Evolutionary conservation across 1,284 basidiomycete species (phyloP).

Genomic region (Sutorius eximius): DNA sequence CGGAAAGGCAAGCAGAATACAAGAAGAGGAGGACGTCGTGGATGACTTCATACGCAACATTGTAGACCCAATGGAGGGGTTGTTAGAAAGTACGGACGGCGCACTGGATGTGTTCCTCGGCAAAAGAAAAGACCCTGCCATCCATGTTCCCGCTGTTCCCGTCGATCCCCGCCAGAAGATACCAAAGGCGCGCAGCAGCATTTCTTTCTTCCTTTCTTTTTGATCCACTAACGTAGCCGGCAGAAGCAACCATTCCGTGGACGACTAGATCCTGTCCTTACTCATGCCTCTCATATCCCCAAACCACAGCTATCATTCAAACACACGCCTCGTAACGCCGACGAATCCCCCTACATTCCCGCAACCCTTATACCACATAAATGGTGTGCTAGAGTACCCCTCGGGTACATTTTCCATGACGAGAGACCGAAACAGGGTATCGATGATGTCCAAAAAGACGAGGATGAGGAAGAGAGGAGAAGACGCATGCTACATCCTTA

Average conservation of each 20-base stretch:
- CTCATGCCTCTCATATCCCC: constrained; percentile 65
- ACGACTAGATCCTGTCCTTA: constrained; percentile 57
- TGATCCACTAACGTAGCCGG: constrained; percentile 7
- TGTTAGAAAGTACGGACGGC: constrained; percentile 85
- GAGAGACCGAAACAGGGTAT: constrained; percentile 30
- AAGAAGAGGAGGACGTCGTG: constrained; percentile 74
- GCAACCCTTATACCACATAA: constrained; percentile 59
- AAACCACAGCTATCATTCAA: constrained; percentile 83
- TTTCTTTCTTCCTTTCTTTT: background rate
- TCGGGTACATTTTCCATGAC: constrained; percentile 58
- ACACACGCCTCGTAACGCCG: constrained; percentile 55
- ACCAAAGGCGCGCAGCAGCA: constrained; percentile 19
- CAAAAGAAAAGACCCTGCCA: constrained; percentile 62
- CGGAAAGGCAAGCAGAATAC: constrained; percentile 45
- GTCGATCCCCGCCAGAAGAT: constrained; percentile 13
- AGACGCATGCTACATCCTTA: constrained; percentile 67
- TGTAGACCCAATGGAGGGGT: constrained; percentile 80
- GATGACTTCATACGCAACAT: constrained; percentile 80
- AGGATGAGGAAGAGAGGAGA: constrained; percentile 23
- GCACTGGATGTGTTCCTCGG: constrained; percentile 81
- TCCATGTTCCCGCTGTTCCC: constrained; percentile 48
- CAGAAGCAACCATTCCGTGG: constrained; percentile 39
- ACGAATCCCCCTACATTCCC: constrained; percentile 58
- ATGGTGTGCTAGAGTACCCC: constrained; percentile 76
- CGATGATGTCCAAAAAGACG: constrained; percentile 16